Conservation (phyloP, 1,284 basidiomycete genomes). For the Cutaneotrichosporon mucoides region DNA sequence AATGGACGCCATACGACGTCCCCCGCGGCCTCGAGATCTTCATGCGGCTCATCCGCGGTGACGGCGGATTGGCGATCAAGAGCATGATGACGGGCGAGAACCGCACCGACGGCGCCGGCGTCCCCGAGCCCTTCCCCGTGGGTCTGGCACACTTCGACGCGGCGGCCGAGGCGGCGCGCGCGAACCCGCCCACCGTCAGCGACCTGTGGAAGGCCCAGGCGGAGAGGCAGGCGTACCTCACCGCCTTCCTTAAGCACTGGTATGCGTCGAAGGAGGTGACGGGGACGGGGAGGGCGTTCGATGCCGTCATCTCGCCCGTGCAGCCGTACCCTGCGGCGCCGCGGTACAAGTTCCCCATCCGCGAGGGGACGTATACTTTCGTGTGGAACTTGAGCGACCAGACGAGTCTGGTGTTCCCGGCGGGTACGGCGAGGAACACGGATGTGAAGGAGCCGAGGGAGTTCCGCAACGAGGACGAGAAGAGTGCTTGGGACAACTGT, state of each 20-base stretch:
- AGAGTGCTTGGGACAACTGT: constrained; percentile 50
- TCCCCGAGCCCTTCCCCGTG: constrained; percentile 19
- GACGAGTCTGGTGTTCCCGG: constrained; percentile 60
- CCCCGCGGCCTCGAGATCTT: not conserved
- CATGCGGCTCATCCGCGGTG: constrained; percentile 8
- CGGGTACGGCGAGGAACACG: constrained; percentile 52
- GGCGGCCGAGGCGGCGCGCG: not conserved
- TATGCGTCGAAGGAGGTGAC: constrained; percentile 1
- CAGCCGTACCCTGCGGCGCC: constrained; percentile 9
- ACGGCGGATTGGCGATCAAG: constrained; percentile 14
- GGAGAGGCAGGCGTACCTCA: constrained; percentile 10
- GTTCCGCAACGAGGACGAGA: constrained; percentile 51
- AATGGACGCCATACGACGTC: constrained; percentile 31
- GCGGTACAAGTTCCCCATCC: constrained; percentile 10
- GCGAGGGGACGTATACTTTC: constrained; percentile 11
- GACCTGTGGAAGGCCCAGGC: constrained; percentile 19
- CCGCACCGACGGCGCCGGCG: not conserved
- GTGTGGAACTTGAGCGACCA: constrained; percentile 54
- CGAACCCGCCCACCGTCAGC: constrained; percentile 5
- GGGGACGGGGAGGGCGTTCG: constrained; percentile 14
- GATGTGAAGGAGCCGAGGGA: constrained; percentile 26
- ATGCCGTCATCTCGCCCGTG: constrained; percentile 17
- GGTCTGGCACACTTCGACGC: constrained; percentile 3
- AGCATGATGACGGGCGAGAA: not conserved
- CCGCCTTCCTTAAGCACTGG: constrained; percentile 9